These are phyloP conservation scores for Hypericum androsaemum DNA, from an alignment of 345 rosid genomes.

Conservation along the genomic window DNA sequence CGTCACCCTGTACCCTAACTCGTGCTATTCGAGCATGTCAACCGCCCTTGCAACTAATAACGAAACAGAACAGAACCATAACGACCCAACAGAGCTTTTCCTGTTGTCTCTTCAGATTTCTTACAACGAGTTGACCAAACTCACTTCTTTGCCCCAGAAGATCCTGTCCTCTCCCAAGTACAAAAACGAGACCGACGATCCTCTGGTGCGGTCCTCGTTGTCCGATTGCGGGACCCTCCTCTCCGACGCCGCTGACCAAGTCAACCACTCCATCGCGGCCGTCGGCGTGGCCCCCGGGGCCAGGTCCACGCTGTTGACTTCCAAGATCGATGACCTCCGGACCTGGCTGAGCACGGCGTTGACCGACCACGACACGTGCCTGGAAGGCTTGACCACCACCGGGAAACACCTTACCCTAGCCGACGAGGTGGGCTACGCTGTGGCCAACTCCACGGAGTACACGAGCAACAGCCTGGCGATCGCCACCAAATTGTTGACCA, in stretches of 20 bases:
- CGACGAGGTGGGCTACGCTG: constrained; percentile 8
- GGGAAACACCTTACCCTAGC: constrained; percentile 1
- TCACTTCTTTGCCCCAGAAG: constrained; percentile 26
- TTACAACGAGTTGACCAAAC: constrained; percentile 28
- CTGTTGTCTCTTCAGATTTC: constrained; percentile 48
- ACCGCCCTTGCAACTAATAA: constrained; percentile 13
- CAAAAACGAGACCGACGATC: constrained; percentile 1
- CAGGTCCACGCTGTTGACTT: constrained; percentile 20
- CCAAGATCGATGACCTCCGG: constrained; percentile 42
- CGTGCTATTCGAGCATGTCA: constrained; percentile 22
- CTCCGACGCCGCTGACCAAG: constrained; percentile 15
- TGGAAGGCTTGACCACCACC: constrained; percentile 43
- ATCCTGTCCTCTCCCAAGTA: constrained; percentile 11
- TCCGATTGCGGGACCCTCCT: constrained; percentile 14
- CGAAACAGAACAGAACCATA: background rate
- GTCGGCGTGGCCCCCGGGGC: background rate
- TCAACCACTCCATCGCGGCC: constrained; percentile 10
- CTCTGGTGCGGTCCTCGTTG: constrained; percentile 10
- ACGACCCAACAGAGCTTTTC: constrained; percentile 37
- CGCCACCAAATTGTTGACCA: constrained; percentile 8
- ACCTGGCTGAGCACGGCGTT: constrained; percentile 79
- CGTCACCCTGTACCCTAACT: constrained; percentile 20
- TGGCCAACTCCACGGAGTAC: constrained; percentile 24
- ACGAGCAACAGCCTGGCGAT: constrained; percentile 30
- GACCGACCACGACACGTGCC: constrained; percentile 48